phyloP scores from a whole-genome alignment of 768 basidiomycete species.

The Mycena rosella region DNA sequence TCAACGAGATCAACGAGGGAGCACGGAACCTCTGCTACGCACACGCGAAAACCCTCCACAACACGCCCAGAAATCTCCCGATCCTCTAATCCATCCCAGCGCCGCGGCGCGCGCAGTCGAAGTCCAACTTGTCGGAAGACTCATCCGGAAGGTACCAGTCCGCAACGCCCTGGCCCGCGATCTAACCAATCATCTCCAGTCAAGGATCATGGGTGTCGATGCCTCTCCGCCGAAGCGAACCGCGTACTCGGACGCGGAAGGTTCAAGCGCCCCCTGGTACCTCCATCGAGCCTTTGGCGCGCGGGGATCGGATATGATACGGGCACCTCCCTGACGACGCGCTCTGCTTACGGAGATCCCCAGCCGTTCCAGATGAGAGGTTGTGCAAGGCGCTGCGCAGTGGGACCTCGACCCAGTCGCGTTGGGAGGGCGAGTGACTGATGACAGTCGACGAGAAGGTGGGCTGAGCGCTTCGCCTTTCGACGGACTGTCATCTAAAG shows the following conservation, averaged over 20 bases:
- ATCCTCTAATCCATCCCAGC: background rate
- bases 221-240: conserved; percentile 1
- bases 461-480: too few relatives aligned
- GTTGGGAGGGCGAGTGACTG: too few relatives aligned
- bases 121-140: background rate
- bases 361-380: background rate
- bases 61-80: background rate
- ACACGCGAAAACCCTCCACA: background rate
- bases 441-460: too few relatives aligned
- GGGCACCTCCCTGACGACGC: background rate
- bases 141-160: background rate
- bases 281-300: conserved; percentile 15
- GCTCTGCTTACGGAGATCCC: conserved; percentile 1
- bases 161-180: background rate
- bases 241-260: conserved; percentile 4
- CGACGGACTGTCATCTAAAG: too few relatives aligned
- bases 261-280: conserved; percentile 13
- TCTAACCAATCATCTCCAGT: conserved; percentile 20
- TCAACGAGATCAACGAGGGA: background rate
- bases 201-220: conserved; percentile 21
- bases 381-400: too few relatives aligned
- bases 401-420: too few relatives aligned
- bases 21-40: background rate
- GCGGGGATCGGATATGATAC: conserved; percentile 6
- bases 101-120: background rate